A percentile compares a stretch with the other conserved stretches of the same genome.
Conservation (phyloP, 768 basidiomycete genomes). For the Lactifluus rugatus region DNA sequence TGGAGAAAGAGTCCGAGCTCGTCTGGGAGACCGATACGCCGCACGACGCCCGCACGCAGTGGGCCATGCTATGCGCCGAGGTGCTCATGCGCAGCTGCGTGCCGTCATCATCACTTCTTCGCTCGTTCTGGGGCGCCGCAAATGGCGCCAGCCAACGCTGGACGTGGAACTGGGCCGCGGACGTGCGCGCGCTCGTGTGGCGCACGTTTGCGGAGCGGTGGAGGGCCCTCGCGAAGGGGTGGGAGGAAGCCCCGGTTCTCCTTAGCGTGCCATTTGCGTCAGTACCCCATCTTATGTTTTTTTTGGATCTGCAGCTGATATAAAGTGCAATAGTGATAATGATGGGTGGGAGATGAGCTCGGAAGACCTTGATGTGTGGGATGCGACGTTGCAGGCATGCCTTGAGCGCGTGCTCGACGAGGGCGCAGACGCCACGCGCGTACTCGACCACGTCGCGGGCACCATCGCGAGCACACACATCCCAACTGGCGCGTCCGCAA, state of each 20-base stretch:
- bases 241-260: conserved; percentile 46
- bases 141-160: conserved; percentile 20
- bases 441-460: conserved; percentile 49
- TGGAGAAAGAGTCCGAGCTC: conserved; percentile 38
- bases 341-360: conserved; percentile 41
- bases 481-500: conserved; percentile 32
- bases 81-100: conserved; percentile 38
- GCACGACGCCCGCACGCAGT: conserved; percentile 40
- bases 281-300: conserved; percentile 22
- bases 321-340: conserved; percentile 16
- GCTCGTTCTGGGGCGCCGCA: conserved; percentile 25
- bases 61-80: conserved; percentile 54
- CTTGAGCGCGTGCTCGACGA: conserved; percentile 51
- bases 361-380: conserved; percentile 53
- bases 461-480: conserved; percentile 34
- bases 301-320: background rate
- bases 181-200: conserved; percentile 48
- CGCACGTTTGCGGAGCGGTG: conserved; percentile 45
- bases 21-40: conserved; percentile 34
- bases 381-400: conserved; percentile 41
- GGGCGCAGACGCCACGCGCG: conserved; percentile 40
- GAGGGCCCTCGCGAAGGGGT: conserved; percentile 34
- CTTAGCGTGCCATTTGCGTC: conserved; percentile 57
- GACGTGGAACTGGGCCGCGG: conserved; percentile 31
- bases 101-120: conserved; percentile 32